These are phyloP conservation scores for Talaromyces sp. DNA, from an alignment of 2,329 filamentous ascomycete genomes.

Conservation along the genomic window DNA sequence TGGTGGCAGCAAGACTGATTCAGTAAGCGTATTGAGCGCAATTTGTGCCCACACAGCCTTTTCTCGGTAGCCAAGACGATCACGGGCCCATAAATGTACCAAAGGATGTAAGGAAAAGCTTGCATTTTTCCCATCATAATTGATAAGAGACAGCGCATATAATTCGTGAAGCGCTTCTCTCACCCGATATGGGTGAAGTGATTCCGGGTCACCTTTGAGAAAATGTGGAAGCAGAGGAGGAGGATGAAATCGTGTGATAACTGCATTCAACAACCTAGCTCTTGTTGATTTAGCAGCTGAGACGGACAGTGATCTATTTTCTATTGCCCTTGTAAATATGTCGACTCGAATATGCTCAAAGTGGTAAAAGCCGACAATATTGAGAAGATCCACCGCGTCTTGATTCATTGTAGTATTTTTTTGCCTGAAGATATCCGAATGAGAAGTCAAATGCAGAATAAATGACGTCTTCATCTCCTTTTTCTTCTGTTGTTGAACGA, in stretches of 20 bases:
- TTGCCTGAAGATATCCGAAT: constrained; percentile 4
- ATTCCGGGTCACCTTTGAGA: background rate
- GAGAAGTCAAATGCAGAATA: constrained; percentile 12
- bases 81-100: constrained; percentile 29
- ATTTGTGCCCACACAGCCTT: constrained; percentile 16
- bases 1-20: constrained; percentile 15
- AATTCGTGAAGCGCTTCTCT: constrained; percentile 17
- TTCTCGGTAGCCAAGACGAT: constrained; percentile 20
- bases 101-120: constrained; percentile 29
- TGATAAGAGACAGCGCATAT: constrained; percentile 17
- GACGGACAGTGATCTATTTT: background rate
- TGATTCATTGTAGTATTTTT: constrained; percentile 9
- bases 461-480: background rate
- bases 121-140: constrained; percentile 20
- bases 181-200: constrained; percentile 11
- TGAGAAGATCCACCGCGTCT: constrained; percentile 16
- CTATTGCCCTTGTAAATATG: constrained; percentile 15
- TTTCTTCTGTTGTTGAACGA: background rate
- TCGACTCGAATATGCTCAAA: constrained; percentile 9
- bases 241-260: constrained; percentile 1
- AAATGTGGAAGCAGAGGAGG: constrained; percentile 4
- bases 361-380: constrained; percentile 16
- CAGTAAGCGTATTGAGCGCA: constrained; percentile 15
- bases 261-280: background rate
- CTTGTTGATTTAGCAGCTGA: background rate